Conservation (phyloP, 306 rosid species). For the Carpinus viminea region DNA sequence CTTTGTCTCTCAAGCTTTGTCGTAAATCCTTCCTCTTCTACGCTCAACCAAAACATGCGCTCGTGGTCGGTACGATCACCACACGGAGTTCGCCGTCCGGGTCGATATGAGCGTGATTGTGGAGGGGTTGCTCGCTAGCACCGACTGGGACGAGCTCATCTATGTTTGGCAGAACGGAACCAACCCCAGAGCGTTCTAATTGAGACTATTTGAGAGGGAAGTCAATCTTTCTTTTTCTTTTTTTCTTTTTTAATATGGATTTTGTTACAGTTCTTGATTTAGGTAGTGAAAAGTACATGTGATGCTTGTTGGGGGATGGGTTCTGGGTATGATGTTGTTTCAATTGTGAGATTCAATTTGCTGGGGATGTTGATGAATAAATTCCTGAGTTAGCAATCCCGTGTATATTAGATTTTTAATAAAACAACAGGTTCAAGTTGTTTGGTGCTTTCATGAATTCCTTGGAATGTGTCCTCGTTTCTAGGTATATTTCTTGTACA, state of each 20-base stretch:
- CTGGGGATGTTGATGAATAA: background rate
- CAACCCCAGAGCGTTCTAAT: slow-evolving; percentile 79
- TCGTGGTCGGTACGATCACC: slow-evolving; percentile 84
- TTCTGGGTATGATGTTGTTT: background rate
- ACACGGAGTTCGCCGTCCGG: slow-evolving; percentile 88
- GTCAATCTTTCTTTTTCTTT: slow-evolving; percentile 7
- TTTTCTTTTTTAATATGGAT: background rate
- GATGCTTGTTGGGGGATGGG: background rate
- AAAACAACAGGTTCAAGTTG: background rate
- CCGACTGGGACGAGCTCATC: slow-evolving; percentile 93
- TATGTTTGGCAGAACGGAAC: slow-evolving; percentile 94
- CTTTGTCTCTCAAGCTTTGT: too few relatives aligned
- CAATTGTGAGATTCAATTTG: background rate
- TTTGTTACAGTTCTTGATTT: slow-evolving; percentile 16
- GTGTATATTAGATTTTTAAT: background rate
- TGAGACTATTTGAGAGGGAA: slow-evolving; percentile 34
- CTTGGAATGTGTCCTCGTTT: background rate
- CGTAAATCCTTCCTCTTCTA: too few relatives aligned
- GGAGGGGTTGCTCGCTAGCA: slow-evolving; percentile 87
- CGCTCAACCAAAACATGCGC: slow-evolving; percentile 32
- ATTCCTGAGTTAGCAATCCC: background rate
- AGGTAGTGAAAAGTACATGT: background rate
- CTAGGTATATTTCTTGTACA: background rate
- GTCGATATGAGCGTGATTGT: slow-evolving; percentile 89
- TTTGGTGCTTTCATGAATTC: background rate